Evolutionary conservation across 345 rosid genomes (phyloP), one percentile per base, ranked within the genome.

Genomic region (Aquilaria yunnanensis): DNA sequence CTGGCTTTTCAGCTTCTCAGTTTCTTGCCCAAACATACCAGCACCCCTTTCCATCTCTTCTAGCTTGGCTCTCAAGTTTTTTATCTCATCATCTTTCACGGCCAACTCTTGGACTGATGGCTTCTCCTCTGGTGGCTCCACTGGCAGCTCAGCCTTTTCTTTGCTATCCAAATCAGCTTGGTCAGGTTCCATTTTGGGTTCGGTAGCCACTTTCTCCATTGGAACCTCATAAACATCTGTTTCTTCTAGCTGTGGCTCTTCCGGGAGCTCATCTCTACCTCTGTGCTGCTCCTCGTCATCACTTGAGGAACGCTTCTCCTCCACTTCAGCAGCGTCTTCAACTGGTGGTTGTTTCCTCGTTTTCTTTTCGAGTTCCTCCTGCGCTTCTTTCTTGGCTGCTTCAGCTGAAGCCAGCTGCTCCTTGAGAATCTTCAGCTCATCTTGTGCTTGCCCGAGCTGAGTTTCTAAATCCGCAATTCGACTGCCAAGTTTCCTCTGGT

Each of bases 371-470:
- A 85, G 71, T 73, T 83, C 79, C 30, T 74, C 78, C 65, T 84
- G 86, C 64, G 91, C 91, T 65, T 76, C 88, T 56, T 80, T 84
- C 83, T 83, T 93, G 60, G 90, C 96, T 70, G 97, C 92, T 75
- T 87, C 96, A 23, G 97, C 92, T 30, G 80, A 80, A 51, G 62
- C 83, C 76, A 93, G 64, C 76, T 90, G 97, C 29, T 80, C 76
- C 74, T 87, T 93, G 64, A 93, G 76, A 74, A 52, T 59, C 82
- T 88, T 87, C 32, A 93, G 87, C 73, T 90, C 97, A 45, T 72
- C 80, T 72, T 90, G 97, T n/a, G 97, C 98, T 66, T 90, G 98
- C 67, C 87, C 90, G 51, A 93, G 90, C 72, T 93, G 98, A 32
- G 90, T 83, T 73, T 93, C 98, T 41, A 90, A 77, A 77, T 86